Evolutionary conservation across 345 rosid genomes (phyloP).

Genomic region (Mallotus nudiflorus): DNA sequence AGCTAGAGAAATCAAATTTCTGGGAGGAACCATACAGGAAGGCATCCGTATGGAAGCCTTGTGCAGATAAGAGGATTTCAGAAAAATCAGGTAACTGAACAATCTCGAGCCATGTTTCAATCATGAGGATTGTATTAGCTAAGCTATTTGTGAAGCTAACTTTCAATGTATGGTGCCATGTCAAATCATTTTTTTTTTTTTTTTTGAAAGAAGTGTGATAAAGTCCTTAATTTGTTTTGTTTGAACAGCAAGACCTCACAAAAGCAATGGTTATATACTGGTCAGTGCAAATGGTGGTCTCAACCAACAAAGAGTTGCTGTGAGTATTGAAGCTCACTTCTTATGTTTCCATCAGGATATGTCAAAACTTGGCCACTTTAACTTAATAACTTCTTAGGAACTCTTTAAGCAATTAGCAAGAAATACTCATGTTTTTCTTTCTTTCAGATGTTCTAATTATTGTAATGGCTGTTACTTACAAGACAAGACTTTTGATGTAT

Average conservation of each 20-base stretch:
- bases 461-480: not conserved
- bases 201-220: not conserved
- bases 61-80: slow-evolving; percentile 49
- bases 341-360: not conserved
- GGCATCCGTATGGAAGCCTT: slow-evolving; percentile 75
- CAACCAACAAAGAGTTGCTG: slow-evolving; percentile 95
- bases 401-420: not conserved
- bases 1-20: slow-evolving; percentile 46
- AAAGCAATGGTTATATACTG: slow-evolving; percentile 64
- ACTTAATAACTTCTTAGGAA: not conserved
- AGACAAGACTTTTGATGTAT: not conserved
- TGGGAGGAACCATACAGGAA: slow-evolving; percentile 57
- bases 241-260: slow-evolving; percentile 43
- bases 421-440: not conserved
- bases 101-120: not conserved
- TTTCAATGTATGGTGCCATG: not conserved
- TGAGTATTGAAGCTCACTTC: slow-evolving; percentile 41
- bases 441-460: not conserved
- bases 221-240: slow-evolving; percentile 12
- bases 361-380: not conserved
- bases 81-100: slow-evolving; percentile 33
- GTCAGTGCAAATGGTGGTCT: slow-evolving; percentile 96
- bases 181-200: slow-evolving; percentile 2
- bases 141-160: not conserved
- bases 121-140: not conserved